Evolutionary conservation across 2,329 filamentous ascomycete species (phyloP).

Genomic region (Tolypocladium sp.): DNA sequence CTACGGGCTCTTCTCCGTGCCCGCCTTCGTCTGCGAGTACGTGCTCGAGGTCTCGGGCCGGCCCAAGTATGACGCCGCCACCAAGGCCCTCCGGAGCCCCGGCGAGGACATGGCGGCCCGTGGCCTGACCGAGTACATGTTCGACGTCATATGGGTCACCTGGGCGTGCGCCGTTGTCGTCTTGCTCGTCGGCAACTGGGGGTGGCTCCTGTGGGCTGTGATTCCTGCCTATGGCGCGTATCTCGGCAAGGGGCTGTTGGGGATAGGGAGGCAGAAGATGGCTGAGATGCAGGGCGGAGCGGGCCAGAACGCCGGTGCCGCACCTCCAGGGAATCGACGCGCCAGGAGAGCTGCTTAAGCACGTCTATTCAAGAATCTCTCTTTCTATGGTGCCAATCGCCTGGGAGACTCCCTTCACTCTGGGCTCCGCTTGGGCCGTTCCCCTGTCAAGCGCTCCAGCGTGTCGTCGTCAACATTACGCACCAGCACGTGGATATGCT

Average conservation of each 20-base stretch:
- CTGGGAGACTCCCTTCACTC: slow-evolving; percentile 3
- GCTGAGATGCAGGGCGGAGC: slow-evolving; percentile 33
- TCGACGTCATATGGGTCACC: slow-evolving; percentile 92
- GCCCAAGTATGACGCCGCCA: slow-evolving; percentile 58
- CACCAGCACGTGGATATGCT: slow-evolving; percentile 79
- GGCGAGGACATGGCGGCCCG: slow-evolving; percentile 84
- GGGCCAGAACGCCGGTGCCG: slow-evolving; percentile 15
- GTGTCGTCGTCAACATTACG: slow-evolving; percentile 41
- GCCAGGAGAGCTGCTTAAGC: slow-evolving; percentile 43
- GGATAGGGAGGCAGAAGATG: slow-evolving; percentile 43
- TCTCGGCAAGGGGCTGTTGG: slow-evolving; percentile 44
- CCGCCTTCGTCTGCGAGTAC: slow-evolving; percentile 71
- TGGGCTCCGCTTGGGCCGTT: slow-evolving; percentile 28
- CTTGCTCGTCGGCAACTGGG: slow-evolving; percentile 72
- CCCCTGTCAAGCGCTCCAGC: slow-evolving; percentile 44
- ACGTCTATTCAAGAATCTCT: neutral
- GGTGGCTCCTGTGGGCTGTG: slow-evolving; percentile 45
- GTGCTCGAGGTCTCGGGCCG: slow-evolving; percentile 79
- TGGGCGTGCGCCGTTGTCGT: slow-evolving; percentile 70
- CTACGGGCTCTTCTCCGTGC: slow-evolving; percentile 65
- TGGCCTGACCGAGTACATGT: slow-evolving; percentile 95
- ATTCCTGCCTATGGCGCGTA: slow-evolving; percentile 48
- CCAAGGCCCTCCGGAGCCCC: slow-evolving; percentile 58
- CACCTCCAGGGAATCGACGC: slow-evolving; percentile 39
- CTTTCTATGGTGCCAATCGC: neutral